Base-by-base conservation (phyloP, 2,329 filamentous ascomycete species). In the Talaromyces sp. region DNA sequence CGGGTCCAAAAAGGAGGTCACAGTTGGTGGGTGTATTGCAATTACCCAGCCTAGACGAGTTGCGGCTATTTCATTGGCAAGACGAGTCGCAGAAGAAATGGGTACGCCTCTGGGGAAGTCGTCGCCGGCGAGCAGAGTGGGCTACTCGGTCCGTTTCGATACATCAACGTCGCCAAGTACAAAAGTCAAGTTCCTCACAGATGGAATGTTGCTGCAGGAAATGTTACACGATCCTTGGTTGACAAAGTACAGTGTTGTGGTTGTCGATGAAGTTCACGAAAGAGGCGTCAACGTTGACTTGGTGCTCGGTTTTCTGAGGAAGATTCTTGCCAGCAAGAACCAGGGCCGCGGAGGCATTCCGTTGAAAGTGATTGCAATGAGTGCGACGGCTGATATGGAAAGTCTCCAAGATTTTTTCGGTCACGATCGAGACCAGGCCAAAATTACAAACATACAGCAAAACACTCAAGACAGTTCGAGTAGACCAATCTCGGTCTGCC, bases 221-320 rank as follows among this genome's bases (percentile, higher is more conserved):
- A 88, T 99, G 74, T 75, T 99, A 62, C 84, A 88, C 57, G 94
- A 99, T 72, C 90, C 91, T 1, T 82, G 87, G 68, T 81, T 99
- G 69, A 85, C 83, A 32, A 87, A 90, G 70, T 99, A 99, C 72
- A 96, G 91, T 68, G 92, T 89, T 3, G 83, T 99, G 0, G 83
- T 99, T 19, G 91, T 99, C 8, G 94, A 99, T 75, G 94, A 99
- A 74, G 94, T 99, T 12, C 94, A 99, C 77, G 94, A 99, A 77
- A 83, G 94, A 67, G 96, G 92, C 66, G 85, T 97, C 24, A 95
- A 97, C 71, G 93, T 97, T 8, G 94, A 99, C 76, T 77, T 99
- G 27, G 81, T 97, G 10, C 81, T 95, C 27, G 94, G 94, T 0
- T 97, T 99, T 65, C 72, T 99, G 63, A 90, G 90, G 70, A 88